These are phyloP conservation scores for Setaria italica DNA, from an alignment of 202 grass and related monocot species.

Conservation along the genomic window DNA sequence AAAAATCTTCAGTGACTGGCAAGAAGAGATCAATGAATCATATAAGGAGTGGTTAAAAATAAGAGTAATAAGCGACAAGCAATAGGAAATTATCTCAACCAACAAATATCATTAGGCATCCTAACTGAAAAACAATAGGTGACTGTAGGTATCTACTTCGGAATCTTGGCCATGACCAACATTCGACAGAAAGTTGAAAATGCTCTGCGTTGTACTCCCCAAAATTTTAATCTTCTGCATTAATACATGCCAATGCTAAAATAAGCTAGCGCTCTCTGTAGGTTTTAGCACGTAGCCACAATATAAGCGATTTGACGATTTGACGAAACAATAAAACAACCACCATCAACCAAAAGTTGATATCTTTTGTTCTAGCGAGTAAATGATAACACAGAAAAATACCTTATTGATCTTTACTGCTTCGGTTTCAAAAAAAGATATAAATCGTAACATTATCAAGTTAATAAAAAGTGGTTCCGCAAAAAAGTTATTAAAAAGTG, in stretches of 20 bases:
- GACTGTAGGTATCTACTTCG: neutral
- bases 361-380: conserved; percentile 18
- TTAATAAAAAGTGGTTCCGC: conserved; percentile 1
- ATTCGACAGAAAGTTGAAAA: conserved; percentile 33
- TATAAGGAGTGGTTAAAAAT: conserved; percentile 38
- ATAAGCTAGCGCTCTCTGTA: conserved; percentile 1
- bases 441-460: conserved; percentile 22
- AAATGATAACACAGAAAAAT: conserved; percentile 14
- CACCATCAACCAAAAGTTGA: conserved; percentile 9
- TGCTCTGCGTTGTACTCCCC: neutral
- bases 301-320: conserved; percentile 16
- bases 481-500: conserved; percentile 24
- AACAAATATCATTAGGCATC: neutral
- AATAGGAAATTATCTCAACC: conserved; percentile 34
- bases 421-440: conserved; percentile 3
- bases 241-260: neutral
- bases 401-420: conserved; percentile 16
- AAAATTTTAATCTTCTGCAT: neutral
- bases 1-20: conserved; percentile 98
- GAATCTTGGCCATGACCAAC: neutral
- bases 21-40: conserved; percentile 41
- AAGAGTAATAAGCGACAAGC: conserved; percentile 20
- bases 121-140: conserved; percentile 14
- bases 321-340: conserved; percentile 6
- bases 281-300: conserved; percentile 14